Evolutionary conservation across 257 asterid genomes (phyloP), one percentile per base, ranked within the genome.

Genomic region (Gentiana dahurica): DNA sequence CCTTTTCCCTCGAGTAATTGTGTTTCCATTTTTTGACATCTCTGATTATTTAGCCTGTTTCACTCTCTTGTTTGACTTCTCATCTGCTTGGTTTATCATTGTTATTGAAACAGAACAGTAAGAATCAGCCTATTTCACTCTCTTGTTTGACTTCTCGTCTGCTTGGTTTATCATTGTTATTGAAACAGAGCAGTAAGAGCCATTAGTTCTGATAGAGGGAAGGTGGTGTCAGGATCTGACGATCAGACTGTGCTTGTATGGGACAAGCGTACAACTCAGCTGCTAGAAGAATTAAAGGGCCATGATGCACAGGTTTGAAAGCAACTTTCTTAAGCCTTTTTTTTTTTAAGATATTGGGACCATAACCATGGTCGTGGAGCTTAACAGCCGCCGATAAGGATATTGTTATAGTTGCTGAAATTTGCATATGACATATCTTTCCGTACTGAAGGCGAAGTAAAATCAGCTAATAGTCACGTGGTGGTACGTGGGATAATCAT

Each of bases 191-290:
- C 94, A 71, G 86, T 91, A 57, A 81, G 98, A 61, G 86, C 97
- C 53, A 87, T 87, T 75, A 91, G 87, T 77, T 91, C 98, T 56
- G 98, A 91, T 65, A 71, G 95, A 74, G 85, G 87, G 64, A 91
- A 91, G 83, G 90, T 87, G 58, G 97, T 91, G 65, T 83, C 98
- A 3, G 97, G 98, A 63, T 88, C 98, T n/a, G 98, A 91, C 69
- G 98, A 91, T 71, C 92, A 87, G 66, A 76, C 85, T 62, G 85
- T 91, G 58, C 94, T 91, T 51, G 97, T 91, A 59, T 91, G 97
- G 98, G 98, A 91, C 77, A 91, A 91, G 68, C 90, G 83, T 79
- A 87, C 96, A 36, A 75, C 86, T 70, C 95, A 81, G 80, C 94
- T 79, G 69, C 83, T 87, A 13, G 98, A 91, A 78, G 98, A 87